Percentiles rank a stretch among this genome's conserved stretches.
phyloP scores from a whole-genome alignment of 1,139 yeast species.

The Pichia sp. region DNA sequence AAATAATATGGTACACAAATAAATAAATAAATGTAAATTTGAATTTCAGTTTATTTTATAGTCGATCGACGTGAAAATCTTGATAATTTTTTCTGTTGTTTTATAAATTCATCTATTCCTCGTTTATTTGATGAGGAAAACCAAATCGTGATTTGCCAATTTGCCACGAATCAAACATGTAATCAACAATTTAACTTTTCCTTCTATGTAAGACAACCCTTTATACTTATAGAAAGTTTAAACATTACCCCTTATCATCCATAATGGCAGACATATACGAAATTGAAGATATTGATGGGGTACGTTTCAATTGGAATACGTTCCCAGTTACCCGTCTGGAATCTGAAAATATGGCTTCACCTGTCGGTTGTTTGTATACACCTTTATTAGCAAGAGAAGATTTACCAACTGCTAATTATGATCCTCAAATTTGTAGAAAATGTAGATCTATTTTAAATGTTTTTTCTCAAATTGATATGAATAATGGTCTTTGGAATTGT shows the following conservation, averaged over 20 bases:
- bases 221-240: too few relatives aligned
- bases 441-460: slow-evolving; percentile 90
- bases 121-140: too few relatives aligned
- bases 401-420: slow-evolving; percentile 76
- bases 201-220: neutral
- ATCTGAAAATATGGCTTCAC: slow-evolving; percentile 88
- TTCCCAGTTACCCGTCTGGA: slow-evolving; percentile 85
- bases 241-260: neutral
- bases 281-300: slow-evolving; percentile 34
- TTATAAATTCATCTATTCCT: too few relatives aligned
- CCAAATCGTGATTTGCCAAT: neutral
- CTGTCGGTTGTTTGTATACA: slow-evolving; percentile 90
- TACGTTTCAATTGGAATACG: slow-evolving; percentile 52
- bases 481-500: slow-evolving; percentile 84
- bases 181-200: neutral
- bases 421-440: slow-evolving; percentile 81
- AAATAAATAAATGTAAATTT: too few relatives aligned
- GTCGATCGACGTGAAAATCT: too few relatives aligned
- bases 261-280: slow-evolving; percentile 31
- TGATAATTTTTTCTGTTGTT: too few relatives aligned
- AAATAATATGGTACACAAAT: too few relatives aligned
- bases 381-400: slow-evolving; percentile 81
- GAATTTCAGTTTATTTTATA: too few relatives aligned
- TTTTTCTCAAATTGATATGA: slow-evolving; percentile 75
- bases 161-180: slow-evolving; percentile 1